Evolutionary conservation across 2,329 filamentous ascomycete genomes (phyloP).

Genomic region (Colletotrichum sp.): DNA sequence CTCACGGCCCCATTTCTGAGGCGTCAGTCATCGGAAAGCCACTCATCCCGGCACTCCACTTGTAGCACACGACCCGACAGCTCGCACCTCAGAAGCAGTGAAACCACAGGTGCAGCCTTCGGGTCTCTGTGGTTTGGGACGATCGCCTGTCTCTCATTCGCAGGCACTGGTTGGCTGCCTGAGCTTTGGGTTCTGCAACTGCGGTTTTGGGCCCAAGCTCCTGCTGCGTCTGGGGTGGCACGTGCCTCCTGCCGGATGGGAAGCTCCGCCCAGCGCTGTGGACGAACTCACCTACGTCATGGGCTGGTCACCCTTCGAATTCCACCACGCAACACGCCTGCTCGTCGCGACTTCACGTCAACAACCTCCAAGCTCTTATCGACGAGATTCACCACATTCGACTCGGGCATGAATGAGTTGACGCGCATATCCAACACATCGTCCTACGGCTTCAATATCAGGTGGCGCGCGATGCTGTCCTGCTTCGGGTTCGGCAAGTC

Average conservation of each 20-base stretch:
- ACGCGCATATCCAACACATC: background rate
- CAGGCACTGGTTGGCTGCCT: background rate
- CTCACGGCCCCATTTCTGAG: background rate
- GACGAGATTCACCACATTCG: background rate
- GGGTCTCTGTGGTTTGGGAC: background rate
- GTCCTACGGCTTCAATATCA: background rate
- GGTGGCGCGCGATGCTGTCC: conserved; percentile 53
- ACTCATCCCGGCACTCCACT: background rate
- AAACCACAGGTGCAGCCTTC: background rate
- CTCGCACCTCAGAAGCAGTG: background rate
- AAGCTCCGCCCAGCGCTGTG: background rate
- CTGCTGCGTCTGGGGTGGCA: background rate
- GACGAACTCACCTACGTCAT: background rate
- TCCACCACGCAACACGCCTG: background rate
- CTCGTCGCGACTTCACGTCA: background rate
- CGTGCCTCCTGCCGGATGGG: background rate
- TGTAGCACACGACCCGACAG: background rate
- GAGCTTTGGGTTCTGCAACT: background rate
- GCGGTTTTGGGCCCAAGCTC: background rate
- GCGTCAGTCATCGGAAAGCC: background rate
- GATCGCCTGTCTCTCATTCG: background rate
- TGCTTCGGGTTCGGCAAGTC: conserved; percentile 66
- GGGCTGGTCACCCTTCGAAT: background rate
- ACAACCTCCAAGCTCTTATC: background rate
- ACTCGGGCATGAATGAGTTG: background rate